phyloP scores from a whole-genome alignment of 768 basidiomycete genomes.

The Suillus hirtellus region DNA sequence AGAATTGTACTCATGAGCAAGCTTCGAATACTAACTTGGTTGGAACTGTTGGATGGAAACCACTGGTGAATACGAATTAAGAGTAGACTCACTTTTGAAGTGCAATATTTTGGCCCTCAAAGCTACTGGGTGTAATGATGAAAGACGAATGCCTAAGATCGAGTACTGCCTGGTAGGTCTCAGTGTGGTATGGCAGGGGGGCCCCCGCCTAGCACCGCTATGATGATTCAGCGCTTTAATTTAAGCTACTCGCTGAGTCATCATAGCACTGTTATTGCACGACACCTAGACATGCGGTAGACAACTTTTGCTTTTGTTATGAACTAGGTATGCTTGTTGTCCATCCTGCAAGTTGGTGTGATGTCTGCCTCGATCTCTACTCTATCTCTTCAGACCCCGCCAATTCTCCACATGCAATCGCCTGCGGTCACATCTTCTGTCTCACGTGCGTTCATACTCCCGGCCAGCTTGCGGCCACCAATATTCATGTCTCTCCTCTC shows the following conservation, averaged over 20 bases:
- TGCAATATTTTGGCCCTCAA: no score
- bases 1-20: no score
- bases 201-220: no score
- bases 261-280: slow-evolving; percentile 1
- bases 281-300: not conserved
- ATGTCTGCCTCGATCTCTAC: slow-evolving; percentile 72
- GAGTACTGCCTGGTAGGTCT: no score
- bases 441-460: slow-evolving; percentile 47
- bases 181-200: no score
- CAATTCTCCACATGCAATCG: slow-evolving; percentile 66
- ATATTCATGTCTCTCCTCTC: slow-evolving; percentile 9
- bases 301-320: slow-evolving; percentile 20
- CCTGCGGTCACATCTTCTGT: slow-evolving; percentile 80
- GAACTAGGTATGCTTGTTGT: slow-evolving; percentile 54
- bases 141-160: no score
- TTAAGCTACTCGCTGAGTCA: not conserved
- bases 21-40: no score
- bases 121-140: no score
- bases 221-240: no score
- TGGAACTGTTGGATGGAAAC: no score
- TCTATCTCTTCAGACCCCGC: slow-evolving; percentile 45
- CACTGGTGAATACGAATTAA: no score
- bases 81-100: no score
- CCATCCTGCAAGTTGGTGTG: slow-evolving; percentile 71
- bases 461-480: slow-evolving; percentile 11